Conservation (phyloP, 2,329 filamentous ascomycete species). For the Ascochyta rabiei region DNA sequence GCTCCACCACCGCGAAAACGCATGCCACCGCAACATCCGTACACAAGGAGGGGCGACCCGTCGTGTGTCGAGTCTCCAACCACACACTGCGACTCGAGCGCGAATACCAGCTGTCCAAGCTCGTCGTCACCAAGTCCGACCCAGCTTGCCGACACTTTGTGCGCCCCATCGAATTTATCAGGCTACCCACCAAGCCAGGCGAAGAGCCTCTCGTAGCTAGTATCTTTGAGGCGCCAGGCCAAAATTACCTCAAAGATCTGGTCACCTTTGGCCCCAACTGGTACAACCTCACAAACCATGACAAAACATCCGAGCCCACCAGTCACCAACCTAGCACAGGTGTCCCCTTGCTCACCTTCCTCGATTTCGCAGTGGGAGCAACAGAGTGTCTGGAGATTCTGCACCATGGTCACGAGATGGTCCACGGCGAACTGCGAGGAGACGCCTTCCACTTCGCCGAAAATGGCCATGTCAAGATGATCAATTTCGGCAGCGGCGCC, state of each 20-base stretch:
- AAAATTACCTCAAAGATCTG: slow-evolving; percentile 72
- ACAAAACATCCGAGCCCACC: slow-evolving; percentile 23
- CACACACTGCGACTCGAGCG: slow-evolving; percentile 85
- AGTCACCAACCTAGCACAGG: slow-evolving; percentile 52
- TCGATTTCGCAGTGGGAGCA: slow-evolving; percentile 90
- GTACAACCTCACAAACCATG: slow-evolving; percentile 39
- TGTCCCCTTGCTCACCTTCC: slow-evolving; percentile 75
- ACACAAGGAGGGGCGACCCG: slow-evolving; percentile 53
- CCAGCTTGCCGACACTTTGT: slow-evolving; percentile 77
- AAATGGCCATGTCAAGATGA: slow-evolving; percentile 73
- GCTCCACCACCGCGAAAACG: slow-evolving; percentile 51
- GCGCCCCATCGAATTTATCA: slow-evolving; percentile 78
- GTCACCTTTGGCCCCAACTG: slow-evolving; percentile 75
- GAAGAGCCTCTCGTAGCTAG: slow-evolving; percentile 79
- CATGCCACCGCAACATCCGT: slow-evolving; percentile 52
- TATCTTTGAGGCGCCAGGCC: slow-evolving; percentile 79
- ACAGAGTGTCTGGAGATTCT: slow-evolving; percentile 85
- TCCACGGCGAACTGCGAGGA: slow-evolving; percentile 88
- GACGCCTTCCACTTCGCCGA: slow-evolving; percentile 92
- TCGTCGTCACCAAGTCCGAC: slow-evolving; percentile 72
- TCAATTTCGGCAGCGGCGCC: slow-evolving; percentile 85
- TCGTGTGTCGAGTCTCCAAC: slow-evolving; percentile 82
- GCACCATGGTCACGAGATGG: slow-evolving; percentile 84
- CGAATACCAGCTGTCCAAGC: slow-evolving; percentile 82
- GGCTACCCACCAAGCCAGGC: slow-evolving; percentile 69